phyloP scores from a whole-genome alignment of 306 rosid genomes.

The Ceratonia siliqua region DNA sequence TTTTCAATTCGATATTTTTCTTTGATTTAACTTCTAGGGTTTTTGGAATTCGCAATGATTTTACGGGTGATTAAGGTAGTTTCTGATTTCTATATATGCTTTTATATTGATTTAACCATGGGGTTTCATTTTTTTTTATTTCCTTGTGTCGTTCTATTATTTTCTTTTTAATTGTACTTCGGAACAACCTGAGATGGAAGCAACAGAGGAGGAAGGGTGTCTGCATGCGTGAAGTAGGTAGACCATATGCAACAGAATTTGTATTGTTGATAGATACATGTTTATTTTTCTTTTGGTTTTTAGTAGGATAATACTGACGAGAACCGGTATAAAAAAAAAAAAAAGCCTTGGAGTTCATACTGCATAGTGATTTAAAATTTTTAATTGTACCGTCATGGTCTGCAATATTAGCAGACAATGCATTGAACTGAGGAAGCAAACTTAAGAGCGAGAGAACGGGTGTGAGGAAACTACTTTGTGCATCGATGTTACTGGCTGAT shows the following conservation, averaged over 20 bases:
- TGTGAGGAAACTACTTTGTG: constrained; percentile 15
- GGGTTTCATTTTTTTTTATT: constrained; percentile 30
- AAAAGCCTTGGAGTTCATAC: constrained; percentile 12
- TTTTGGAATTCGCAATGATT: constrained; percentile 36
- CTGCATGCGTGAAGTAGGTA: constrained; percentile 20
- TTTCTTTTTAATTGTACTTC: neutral
- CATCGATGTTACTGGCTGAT: constrained; percentile 5
- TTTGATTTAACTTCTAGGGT: constrained; percentile 50
- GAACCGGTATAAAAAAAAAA: neutral
- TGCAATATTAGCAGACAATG: neutral
- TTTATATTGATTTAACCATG: constrained; percentile 32
- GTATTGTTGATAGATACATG: constrained; percentile 21
- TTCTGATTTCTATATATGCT: constrained; percentile 14
- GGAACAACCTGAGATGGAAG: constrained; percentile 25
- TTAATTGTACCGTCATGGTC: neutral
- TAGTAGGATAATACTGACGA: neutral
- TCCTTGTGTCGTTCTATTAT: neutral
- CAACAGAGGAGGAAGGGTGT: constrained; percentile 8
- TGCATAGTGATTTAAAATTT: neutral
- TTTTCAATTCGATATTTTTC: constrained; percentile 23
- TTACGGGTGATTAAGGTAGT: constrained; percentile 6
- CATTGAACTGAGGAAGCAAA: constrained; percentile 27
- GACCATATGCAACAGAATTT: neutral
- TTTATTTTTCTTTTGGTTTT: constrained; percentile 1
- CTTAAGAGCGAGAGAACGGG: constrained; percentile 11